phyloP scores from a whole-genome alignment of 1,139 yeast genomes.

The Hyphopichia fennica region DNA sequence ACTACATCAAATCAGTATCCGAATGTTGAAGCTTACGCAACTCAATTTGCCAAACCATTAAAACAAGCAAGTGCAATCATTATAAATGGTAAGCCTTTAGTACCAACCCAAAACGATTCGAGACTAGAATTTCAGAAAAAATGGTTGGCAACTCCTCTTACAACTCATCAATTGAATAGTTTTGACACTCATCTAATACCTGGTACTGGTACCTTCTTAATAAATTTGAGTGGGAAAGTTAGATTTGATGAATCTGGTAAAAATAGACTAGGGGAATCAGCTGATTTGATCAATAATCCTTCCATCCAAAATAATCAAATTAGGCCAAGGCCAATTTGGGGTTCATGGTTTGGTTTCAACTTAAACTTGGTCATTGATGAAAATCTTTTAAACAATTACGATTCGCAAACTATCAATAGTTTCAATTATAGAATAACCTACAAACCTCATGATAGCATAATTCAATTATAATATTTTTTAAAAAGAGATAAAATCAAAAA shows the following conservation, averaged over 20 bases:
- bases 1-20: constrained; percentile 25
- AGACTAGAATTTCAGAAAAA: constrained; percentile 60
- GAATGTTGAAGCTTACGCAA: constrained; percentile 50
- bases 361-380: constrained; percentile 62
- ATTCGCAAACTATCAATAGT: constrained; percentile 50
- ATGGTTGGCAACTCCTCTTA: constrained; percentile 61
- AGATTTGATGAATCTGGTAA: constrained; percentile 74
- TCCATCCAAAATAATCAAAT: constrained; percentile 10
- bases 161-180: constrained; percentile 63
- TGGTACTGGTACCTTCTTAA: constrained; percentile 56
- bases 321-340: constrained; percentile 48
- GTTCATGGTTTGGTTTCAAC: constrained; percentile 69
- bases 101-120: constrained; percentile 41
- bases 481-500: constrained; percentile 3
- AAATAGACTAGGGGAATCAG: constrained; percentile 60
- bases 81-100: constrained; percentile 64
- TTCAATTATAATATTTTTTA: constrained; percentile 26
- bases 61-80: constrained; percentile 52
- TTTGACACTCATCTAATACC: constrained; percentile 74
- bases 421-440: constrained; percentile 67
- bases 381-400: constrained; percentile 40
- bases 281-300: constrained; percentile 38
- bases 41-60: constrained; percentile 49
- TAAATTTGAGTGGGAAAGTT: constrained; percentile 63
- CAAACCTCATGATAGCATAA: constrained; percentile 57